These are phyloP conservation scores for Magnaporthiopsis poae DNA, from an alignment of 2,329 filamentous ascomycete genomes.

Conservation along the genomic window DNA sequence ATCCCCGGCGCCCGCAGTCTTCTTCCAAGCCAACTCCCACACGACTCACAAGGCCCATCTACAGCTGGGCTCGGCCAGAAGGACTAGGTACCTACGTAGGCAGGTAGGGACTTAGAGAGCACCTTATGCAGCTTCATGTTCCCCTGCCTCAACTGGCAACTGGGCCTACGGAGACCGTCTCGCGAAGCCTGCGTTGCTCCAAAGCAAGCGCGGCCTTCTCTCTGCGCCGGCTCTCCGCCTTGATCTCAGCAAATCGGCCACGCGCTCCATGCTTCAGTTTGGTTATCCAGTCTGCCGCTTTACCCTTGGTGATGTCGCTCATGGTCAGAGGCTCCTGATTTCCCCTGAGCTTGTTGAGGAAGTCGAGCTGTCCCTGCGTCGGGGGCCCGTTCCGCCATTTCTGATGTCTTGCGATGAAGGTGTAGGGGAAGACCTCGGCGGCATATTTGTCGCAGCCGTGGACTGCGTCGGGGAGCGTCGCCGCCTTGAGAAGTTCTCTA, in stretches of 20 bases:
- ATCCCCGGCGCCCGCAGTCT: not conserved
- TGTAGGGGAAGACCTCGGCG: slow-evolving; percentile 51
- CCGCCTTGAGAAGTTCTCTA: slow-evolving; percentile 53
- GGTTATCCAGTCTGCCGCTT: slow-evolving; percentile 82
- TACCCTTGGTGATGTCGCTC: slow-evolving; percentile 62
- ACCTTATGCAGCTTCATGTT: not conserved
- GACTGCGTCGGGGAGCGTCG: slow-evolving; percentile 64
- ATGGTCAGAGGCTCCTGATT: slow-evolving; percentile 43
- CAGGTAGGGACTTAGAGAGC: not conserved
- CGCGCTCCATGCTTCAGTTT: slow-evolving; percentile 76
- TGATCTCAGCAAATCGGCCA: slow-evolving; percentile 47
- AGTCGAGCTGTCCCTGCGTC: slow-evolving; percentile 53
- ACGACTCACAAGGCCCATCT: not conserved
- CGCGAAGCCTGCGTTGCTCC: slow-evolving; percentile 30
- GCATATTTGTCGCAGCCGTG: slow-evolving; percentile 80
- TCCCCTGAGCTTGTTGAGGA: slow-evolving; percentile 56
- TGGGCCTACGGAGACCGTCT: slow-evolving; percentile 48
- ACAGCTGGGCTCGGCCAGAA: not conserved
- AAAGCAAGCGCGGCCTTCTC: slow-evolving; percentile 23
- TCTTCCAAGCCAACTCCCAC: not conserved
- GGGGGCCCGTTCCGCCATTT: slow-evolving; percentile 62
- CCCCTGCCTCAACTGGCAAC: slow-evolving; percentile 17
- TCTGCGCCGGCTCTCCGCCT: slow-evolving; percentile 41
- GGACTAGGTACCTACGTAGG: not conserved
- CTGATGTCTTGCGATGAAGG: slow-evolving; percentile 56